phyloP scores from a whole-genome alignment of 2,329 filamentous ascomycete species.

The Aspergillus carbonarius region DNA sequence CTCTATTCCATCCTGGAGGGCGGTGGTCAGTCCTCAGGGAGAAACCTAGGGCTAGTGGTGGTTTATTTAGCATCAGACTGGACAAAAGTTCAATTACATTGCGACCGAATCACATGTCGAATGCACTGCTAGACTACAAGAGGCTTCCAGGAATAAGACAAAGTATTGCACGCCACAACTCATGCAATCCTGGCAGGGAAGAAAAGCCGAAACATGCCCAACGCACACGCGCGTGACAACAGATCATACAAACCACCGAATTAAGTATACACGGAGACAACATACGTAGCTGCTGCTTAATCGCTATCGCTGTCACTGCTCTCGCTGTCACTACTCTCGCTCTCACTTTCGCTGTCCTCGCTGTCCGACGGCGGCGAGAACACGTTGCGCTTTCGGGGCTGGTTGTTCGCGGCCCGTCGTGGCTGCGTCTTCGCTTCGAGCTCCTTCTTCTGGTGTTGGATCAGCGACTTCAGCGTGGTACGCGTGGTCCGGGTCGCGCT shows the following conservation, averaged over 20 bases:
- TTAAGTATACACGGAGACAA: background rate
- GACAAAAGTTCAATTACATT: too few relatives aligned
- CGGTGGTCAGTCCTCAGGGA: too few relatives aligned
- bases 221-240: background rate
- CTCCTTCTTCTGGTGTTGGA: slow-evolving; percentile 8
- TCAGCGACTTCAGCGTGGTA: slow-evolving; percentile 7
- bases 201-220: too few relatives aligned
- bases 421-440: slow-evolving; percentile 6
- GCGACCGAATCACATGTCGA: too few relatives aligned
- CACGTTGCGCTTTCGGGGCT: background rate
- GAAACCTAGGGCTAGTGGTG: too few relatives aligned
- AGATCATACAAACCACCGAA: background rate
- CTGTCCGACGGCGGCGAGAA: slow-evolving; percentile 7
- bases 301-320: slow-evolving; percentile 14
- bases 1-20: too few relatives aligned
- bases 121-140: too few relatives aligned
- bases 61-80: too few relatives aligned
- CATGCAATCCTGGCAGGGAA: too few relatives aligned
- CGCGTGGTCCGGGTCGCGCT: background rate
- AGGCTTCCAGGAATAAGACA: too few relatives aligned
- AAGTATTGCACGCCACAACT: too few relatives aligned
- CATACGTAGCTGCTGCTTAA: background rate
- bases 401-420: background rate
- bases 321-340: slow-evolving; percentile 13
- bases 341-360: slow-evolving; percentile 13